Evolutionary conservation across 2,329 filamentous ascomycete species (phyloP), one percentile per base, ranked within the genome.

Genomic region (Hymenoscyphus albidus): DNA sequence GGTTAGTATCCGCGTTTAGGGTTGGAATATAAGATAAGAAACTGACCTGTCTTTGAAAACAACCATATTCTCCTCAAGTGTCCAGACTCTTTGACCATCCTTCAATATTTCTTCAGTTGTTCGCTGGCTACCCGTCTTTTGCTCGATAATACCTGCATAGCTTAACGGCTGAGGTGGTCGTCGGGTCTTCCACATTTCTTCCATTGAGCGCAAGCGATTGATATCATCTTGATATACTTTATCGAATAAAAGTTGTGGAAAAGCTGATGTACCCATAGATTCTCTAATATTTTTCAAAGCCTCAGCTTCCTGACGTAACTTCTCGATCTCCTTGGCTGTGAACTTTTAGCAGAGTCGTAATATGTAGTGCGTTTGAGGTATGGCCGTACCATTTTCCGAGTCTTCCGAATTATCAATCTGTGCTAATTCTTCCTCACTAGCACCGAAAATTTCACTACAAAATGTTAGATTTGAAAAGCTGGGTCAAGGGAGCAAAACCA

Each of bases 171-270:
- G 83, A 0, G 94, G 95, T 1, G 89, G 82, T 67, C 86, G 85
- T 69, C 93, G 85, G 3, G 86, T 88, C 77, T 93, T 96, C 95
- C 95, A 99, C 92, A 98, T 96, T 68, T 96, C 94, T 74, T 95
- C 89, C 85, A 97, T 96, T 14, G 89, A 90, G 51, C 88, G 84
- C 63, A 99, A 77, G 16, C 95, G 86, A 68, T 89, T 82, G 62
- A 99, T 90, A 73, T 99, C 95, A 59, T 90, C 82, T 67, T 88
- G 85, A 78, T 95, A 99, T 2, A 98, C 93, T 76, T 98, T 99
- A 74, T 96, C 86, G 74, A 98, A 98, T 0, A 99, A 86, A 73
- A 91, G 85, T 68, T 87, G 83, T 0, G 90, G 81, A 72, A 98
- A 98, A 5, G 90, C 83, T 0, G 86, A 80, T 0, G 88, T 93